These are phyloP conservation scores for Flaveria brownii DNA, from an alignment of 129 eudicot species.

Conservation along the genomic window DNA sequence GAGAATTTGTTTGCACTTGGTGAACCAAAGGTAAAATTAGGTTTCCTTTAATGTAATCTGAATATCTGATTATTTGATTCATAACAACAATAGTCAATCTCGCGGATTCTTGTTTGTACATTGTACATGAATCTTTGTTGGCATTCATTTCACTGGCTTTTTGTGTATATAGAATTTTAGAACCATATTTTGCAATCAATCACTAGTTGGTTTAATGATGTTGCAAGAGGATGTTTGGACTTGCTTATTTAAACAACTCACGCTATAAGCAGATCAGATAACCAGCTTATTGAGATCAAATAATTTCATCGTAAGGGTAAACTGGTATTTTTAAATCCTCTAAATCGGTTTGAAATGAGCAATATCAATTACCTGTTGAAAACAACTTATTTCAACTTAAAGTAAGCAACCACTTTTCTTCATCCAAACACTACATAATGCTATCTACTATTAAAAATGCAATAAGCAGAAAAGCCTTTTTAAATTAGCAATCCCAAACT, in stretches of 20 bases:
- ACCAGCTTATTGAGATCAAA: not conserved
- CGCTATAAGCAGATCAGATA: not conserved
- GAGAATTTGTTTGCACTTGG: slow-evolving; percentile 74
- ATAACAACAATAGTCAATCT: not conserved
- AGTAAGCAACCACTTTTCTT: not conserved
- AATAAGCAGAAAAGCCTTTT: not conserved
- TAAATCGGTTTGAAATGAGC: not conserved
- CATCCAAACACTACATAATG: not conserved
- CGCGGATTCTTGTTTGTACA: not conserved
- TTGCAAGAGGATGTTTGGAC: not conserved
- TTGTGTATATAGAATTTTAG: not conserved
- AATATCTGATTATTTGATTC: not conserved
- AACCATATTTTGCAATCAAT: slow-evolving; percentile 2
- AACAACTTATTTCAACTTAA: not conserved
- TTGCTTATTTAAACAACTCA: not conserved
- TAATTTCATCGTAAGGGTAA: not conserved
- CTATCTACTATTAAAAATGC: not conserved
- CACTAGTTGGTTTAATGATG: slow-evolving; percentile 3
- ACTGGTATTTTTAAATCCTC: not conserved
- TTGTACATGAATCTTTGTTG: not conserved
- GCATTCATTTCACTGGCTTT: slow-evolving; percentile 1
- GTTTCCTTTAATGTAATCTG: not conserved
- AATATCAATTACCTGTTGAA: not conserved
- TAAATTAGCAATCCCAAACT: not conserved
- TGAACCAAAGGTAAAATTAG: slow-evolving; percentile 77